A percentile compares a stretch with the other conserved stretches of the same genome.
Evolutionary conservation across 441 rosid species (phyloP).

Genomic region (Erodium texanum): DNA sequence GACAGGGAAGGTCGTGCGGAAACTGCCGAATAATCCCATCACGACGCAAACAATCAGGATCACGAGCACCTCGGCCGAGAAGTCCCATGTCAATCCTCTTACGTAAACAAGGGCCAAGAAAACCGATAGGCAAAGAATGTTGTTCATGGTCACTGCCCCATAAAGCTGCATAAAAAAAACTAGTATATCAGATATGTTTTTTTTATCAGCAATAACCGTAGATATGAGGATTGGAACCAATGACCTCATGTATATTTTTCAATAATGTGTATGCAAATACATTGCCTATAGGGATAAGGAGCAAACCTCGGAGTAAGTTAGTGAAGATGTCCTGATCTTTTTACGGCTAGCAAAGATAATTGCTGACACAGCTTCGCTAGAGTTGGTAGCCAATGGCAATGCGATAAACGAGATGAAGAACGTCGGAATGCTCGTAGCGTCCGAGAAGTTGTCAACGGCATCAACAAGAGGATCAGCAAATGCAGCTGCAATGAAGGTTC

Average conservation of each 20-base stretch:
- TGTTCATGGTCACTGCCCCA: constrained; percentile 84
- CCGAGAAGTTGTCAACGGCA: constrained; percentile 72
- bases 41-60: constrained; percentile 69
- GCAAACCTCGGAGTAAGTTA: constrained; percentile 69
- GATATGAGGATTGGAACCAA: too few species aligned
- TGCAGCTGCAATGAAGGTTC: constrained; percentile 74
- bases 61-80: constrained; percentile 67
- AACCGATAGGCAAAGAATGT: constrained; percentile 72
- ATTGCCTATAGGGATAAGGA: background rate
- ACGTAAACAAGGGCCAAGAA: constrained; percentile 75
- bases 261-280: background rate
- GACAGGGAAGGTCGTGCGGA: constrained; percentile 73
- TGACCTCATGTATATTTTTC: too few species aligned
- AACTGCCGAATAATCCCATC: constrained; percentile 73
- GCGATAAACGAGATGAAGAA: constrained; percentile 90
- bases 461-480: constrained; percentile 95
- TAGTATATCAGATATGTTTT: background rate
- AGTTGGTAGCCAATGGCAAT: constrained; percentile 84
- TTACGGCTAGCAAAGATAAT: constrained; percentile 76
- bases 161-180: constrained; percentile 52
- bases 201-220: too few species aligned
- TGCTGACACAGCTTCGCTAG: constrained; percentile 89
- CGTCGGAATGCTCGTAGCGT: constrained; percentile 79
- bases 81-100: constrained; percentile 85
- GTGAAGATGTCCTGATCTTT: constrained; percentile 48